Evolutionary conservation across 2,329 filamentous ascomycete genomes (phyloP), one percentile per base, ranked within the genome.

Genomic region (Colletotrichum plurivorum): DNA sequence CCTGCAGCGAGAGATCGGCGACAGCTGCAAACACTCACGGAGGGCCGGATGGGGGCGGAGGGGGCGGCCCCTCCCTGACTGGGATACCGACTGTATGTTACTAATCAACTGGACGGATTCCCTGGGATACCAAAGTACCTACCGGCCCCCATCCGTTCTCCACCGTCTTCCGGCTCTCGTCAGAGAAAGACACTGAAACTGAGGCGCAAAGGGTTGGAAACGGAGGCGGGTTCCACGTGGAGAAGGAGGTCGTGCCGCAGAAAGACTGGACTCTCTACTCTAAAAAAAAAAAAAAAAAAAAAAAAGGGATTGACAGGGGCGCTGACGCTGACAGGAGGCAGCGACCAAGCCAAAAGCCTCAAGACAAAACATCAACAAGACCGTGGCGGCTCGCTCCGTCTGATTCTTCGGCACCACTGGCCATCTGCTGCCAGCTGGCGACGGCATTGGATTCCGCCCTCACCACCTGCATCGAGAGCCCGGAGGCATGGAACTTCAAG

Each of bases 1-100:
- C 64, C 58, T 67, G 65, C 65, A 39, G 46, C 43, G 41, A 53
- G 43, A 54, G 51, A 64, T 68, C 65, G 53, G 36, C 39, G 60
- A 54, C 36, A 56, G 36, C 60, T 60, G 66, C 66, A 65, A 64
- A 69, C 61, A 60, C 31, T 59, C 58, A 36, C 31, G 31, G 31
- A 36, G 10, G 9, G n/a, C 9, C 45, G 20, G 46, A 20, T 25
- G 9, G 18, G n/a, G n/a, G 18, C 20, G n/a, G 16, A 18, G n/a
- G 46, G 9, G 20, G 8, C 48, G 12, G n/a, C n/a, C n/a, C 5
- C 7, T 10, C 51, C 46, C 51, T 36, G 8, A 9, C 31, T 36
- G 31, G 31, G 31, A 36, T 10, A 8, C 31, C 8, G 8, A 36
- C 31, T 25, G 22, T 25, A 25, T 25, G 22, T 25, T 25, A 25